A percentile compares a stretch with the other conserved stretches of the same genome.
phyloP scores from a whole-genome alignment of 2,329 filamentous ascomycete species.

The Mariannaea elegans region DNA sequence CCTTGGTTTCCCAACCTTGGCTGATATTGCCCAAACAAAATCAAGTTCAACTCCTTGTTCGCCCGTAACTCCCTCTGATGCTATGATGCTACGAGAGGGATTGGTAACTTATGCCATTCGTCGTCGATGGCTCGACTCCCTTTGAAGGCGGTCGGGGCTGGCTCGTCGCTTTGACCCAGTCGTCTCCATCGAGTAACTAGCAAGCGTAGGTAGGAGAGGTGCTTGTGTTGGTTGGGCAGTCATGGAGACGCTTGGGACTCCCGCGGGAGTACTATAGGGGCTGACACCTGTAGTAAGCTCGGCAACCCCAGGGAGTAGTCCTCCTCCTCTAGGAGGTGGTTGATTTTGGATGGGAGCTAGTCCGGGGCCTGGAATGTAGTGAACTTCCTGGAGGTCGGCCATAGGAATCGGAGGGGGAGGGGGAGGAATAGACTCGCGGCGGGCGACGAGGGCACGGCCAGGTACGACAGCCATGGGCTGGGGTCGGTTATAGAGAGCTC shows the following conservation, averaged over 20 bases:
- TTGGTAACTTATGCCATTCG: conserved; percentile 40
- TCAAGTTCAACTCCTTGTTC: conserved; percentile 27
- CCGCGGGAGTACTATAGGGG: conserved; percentile 63
- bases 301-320: conserved; percentile 66
- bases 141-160: conserved; percentile 53
- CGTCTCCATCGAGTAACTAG: conserved; percentile 49
- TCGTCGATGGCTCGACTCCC: conserved; percentile 57
- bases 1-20: conserved; percentile 7
- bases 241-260: conserved; percentile 44
- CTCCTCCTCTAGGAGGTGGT: conserved; percentile 50
- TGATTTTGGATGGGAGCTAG: conserved; percentile 63
- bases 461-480: conserved; percentile 44
- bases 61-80: conserved; percentile 13
- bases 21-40: conserved; percentile 21
- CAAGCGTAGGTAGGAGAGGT: conserved; percentile 46
- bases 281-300: conserved; percentile 72
- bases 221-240: conserved; percentile 48
- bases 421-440: conserved; percentile 53
- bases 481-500: conserved; percentile 51
- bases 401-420: conserved; percentile 39
- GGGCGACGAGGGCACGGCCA: conserved; percentile 49
- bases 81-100: background rate
- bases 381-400: conserved; percentile 44
- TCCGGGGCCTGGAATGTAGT: conserved; percentile 50
- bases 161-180: conserved; percentile 60